Base-by-base conservation (phyloP, 2,329 filamentous ascomycete genomes). In the Colletotrichum higginsianum region DNA sequence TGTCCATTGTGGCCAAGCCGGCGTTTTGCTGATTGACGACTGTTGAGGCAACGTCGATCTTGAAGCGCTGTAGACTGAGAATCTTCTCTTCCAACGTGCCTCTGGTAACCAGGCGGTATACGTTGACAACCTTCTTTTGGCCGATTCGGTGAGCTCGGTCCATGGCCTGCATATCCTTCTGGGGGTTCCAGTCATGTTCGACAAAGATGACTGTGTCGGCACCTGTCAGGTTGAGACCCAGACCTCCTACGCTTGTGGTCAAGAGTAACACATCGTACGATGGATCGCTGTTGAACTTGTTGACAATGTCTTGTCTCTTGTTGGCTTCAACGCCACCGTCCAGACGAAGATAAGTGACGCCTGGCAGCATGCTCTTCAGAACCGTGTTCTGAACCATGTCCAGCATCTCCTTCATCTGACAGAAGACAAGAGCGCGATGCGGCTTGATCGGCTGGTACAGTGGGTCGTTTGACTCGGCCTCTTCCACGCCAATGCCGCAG, bases 351-450 rank as follows among this genome's bases (percentile, higher is more conserved):
- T 93, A 98, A 47, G 97, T 96, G 7, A 98, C 95, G 0, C 92
- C 93, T 1, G 96, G 96, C n/a, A 99, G 88, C 83, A 98, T 88
- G 78, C 93, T 93, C 81, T 94, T 94, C 49, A 99, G 85, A 1
- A 99, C 96, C 69, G 96, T 95, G 77, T 93, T 94, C 80, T 98
- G 95, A 2, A 99, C 97, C 90, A 99, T 98, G 81, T 99, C 96
- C 30, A 99, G 88, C 97, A 99, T 99, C 82, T 99, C 96, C 84
- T 99, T 99, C 94, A 99, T 98, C 81, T 99, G 96, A 78, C 96
- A 99, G 87, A 99, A 99, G 75, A 99, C 93, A 38, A 99, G 89
- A 0, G 96, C 97, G 55, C 96, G 94, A 80, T 99, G 96, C 40
- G 96, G 96, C 73, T 96, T 98, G 80, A 99, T 97, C 50, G 95